phyloP scores from a whole-genome alignment of 768 basidiomycete genomes.

The Tylopilus rubrobrunneus region DNA sequence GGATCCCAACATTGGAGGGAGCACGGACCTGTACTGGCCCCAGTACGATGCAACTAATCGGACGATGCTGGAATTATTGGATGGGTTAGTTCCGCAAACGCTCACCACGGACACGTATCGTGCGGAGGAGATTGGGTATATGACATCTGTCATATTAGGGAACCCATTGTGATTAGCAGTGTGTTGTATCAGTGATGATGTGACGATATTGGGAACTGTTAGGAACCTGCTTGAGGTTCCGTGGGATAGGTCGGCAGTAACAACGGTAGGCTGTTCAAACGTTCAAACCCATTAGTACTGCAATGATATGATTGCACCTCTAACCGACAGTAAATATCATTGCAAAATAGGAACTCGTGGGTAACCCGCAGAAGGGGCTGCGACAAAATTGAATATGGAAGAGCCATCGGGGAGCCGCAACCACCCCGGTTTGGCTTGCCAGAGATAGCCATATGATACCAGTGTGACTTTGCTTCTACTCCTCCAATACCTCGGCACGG shows the following conservation, averaged over 20 bases:
- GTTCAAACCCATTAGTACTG: background rate
- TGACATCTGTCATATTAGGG: too few species aligned
- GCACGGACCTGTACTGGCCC: constrained; percentile 39
- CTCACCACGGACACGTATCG: constrained; percentile 46
- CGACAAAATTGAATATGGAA: background rate
- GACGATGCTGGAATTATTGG: constrained; percentile 9
- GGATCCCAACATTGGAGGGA: constrained; percentile 37
- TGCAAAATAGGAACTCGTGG: background rate
- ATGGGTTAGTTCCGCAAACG: constrained; percentile 29
- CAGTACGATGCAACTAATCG: constrained; percentile 35
- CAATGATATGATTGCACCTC: background rate
- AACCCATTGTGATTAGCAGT: too few species aligned
- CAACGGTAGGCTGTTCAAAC: background rate
- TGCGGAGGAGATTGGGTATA: too few species aligned
- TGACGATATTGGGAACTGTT: background rate
- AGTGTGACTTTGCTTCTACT: background rate
- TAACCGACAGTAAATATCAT: background rate
- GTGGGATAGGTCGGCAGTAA: background rate
- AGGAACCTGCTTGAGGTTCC: background rate
- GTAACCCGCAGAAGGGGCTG: background rate
- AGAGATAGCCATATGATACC: background rate
- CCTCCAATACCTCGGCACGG: background rate
- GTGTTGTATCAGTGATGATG: too few species aligned
- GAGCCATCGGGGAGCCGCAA: background rate
- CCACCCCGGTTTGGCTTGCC: background rate